Evolutionary conservation across 768 basidiomycete species (phyloP).

Genomic region (Russula foetens): DNA sequence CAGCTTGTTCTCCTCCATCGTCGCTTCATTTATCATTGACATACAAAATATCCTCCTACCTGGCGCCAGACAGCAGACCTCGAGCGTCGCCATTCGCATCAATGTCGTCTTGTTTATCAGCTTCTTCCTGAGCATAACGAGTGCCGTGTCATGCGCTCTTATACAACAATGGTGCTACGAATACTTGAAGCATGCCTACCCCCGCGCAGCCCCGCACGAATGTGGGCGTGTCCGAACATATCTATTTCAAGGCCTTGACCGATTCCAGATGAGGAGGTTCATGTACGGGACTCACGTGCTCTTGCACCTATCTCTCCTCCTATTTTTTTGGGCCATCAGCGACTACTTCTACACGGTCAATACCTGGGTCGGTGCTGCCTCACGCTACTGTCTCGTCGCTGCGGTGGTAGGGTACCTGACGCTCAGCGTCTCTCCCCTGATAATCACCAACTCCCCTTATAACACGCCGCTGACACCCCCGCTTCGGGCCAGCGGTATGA

Average conservation of each 20-base stretch:
- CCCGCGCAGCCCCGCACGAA: background rate
- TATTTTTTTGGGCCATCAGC: conserved; percentile 11
- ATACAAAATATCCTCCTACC: conserved; percentile 14
- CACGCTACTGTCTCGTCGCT: background rate
- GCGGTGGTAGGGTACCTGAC: background rate
- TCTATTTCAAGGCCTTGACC: background rate
- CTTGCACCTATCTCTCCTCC: conserved; percentile 8
- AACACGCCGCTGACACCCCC: conserved; percentile 10
- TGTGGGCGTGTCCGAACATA: conserved; percentile 9
- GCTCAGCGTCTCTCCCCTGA: conserved; percentile 9
- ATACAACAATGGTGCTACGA: conserved; percentile 16
- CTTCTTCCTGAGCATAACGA: conserved; percentile 9
- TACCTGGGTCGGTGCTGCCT: background rate
- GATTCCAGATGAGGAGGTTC: conserved; percentile 4
- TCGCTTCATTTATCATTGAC: conserved; percentile 19
- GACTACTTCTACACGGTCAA: conserved; percentile 1
- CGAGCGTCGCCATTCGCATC: conserved; percentile 2
- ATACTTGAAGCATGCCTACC: background rate
- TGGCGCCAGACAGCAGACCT: background rate
- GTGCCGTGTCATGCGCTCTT: conserved; percentile 6
- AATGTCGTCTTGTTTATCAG: conserved; percentile 9
- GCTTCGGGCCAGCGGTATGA: background rate
- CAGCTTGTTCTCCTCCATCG: conserved; percentile 18
- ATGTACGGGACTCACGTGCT: conserved; percentile 3
- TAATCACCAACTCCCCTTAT: conserved; percentile 7